phyloP scores from a whole-genome alignment of 768 basidiomycete species.

The Chalciporus chontae region DNA sequence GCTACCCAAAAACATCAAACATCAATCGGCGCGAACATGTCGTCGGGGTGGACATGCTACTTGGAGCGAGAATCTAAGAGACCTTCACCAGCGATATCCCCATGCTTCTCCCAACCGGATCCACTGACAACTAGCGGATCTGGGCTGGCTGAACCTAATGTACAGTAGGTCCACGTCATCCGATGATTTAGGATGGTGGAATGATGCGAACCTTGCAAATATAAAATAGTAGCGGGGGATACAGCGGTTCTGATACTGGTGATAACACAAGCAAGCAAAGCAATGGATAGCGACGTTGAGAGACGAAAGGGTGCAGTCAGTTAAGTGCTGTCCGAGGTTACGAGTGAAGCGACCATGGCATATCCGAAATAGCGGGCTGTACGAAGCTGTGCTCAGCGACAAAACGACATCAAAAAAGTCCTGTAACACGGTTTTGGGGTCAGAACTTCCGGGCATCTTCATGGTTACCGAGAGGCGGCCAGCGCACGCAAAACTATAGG shows the following conservation, averaged over 20 bases:
- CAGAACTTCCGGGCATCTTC: slow-evolving; percentile 17
- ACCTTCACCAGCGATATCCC: slow-evolving; percentile 3
- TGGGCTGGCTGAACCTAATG: background rate
- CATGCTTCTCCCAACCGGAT: slow-evolving; percentile 4
- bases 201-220: slow-evolving; percentile 14
- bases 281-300: slow-evolving; percentile 7
- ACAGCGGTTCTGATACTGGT: slow-evolving; percentile 24
- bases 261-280: slow-evolving; percentile 19
- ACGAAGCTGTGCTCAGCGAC: slow-evolving; percentile 10
- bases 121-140: slow-evolving; percentile 5
- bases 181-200: slow-evolving; percentile 9
- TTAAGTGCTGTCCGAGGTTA: slow-evolving; percentile 15
- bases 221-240: slow-evolving; percentile 18
- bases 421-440: slow-evolving; percentile 6
- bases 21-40: too few relatives aligned
- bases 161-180: slow-evolving; percentile 13
- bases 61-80: background rate
- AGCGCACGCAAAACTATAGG: slow-evolving; percentile 36
- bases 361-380: slow-evolving; percentile 9
- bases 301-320: slow-evolving; percentile 7
- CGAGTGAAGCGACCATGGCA: slow-evolving; percentile 15
- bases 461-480: slow-evolving; percentile 22
- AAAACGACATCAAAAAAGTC: slow-evolving; percentile 11
- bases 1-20: too few relatives aligned
- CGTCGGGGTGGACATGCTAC: background rate